These are phyloP conservation scores for Penicillium cataractarum DNA, from an alignment of 495 filamentous ascomycete genomes.

Conservation along the genomic window DNA sequence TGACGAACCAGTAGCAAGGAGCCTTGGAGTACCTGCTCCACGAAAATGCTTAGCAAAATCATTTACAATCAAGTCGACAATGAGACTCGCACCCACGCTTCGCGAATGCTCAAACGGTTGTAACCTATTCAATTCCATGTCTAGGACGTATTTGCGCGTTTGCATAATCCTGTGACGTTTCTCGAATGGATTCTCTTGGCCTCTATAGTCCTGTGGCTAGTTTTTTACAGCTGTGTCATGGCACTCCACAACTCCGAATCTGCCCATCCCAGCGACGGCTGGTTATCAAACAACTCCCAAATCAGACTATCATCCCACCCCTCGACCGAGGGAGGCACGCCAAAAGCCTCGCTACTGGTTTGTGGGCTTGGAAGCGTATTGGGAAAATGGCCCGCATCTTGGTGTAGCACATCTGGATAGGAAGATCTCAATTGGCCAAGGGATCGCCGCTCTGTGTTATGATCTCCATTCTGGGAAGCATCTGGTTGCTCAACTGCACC, in stretches of 20 bases:
- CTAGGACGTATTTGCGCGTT: neutral
- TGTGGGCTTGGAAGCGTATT: constrained; percentile 5
- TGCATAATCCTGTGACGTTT: too few species aligned
- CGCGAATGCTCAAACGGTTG: too few species aligned
- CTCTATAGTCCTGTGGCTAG: neutral
- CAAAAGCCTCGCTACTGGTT: constrained; percentile 5
- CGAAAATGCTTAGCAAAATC: too few species aligned
- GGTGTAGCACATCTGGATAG: constrained; percentile 16
- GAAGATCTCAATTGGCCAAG: constrained; percentile 1
- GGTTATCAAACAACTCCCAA: constrained; percentile 38
- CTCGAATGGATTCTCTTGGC: too few species aligned
- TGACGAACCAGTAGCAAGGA: too few species aligned
- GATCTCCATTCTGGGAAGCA: neutral
- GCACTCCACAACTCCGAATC: constrained; percentile 32
- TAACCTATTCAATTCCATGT: too few species aligned
- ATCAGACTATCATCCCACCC: constrained; percentile 38
- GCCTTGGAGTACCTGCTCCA: too few species aligned
- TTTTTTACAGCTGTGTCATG: constrained; percentile 23
- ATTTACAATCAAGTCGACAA: too few species aligned
- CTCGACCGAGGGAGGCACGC: constrained; percentile 17
- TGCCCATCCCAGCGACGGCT: constrained; percentile 37
- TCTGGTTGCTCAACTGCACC: neutral
- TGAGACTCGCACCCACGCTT: too few species aligned
- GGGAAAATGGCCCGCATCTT: neutral
- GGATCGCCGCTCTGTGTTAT: neutral